Evolutionary conservation across 805 yeast species (phyloP).

Genomic region (Wickerhamiella kurtzmanii): DNA sequence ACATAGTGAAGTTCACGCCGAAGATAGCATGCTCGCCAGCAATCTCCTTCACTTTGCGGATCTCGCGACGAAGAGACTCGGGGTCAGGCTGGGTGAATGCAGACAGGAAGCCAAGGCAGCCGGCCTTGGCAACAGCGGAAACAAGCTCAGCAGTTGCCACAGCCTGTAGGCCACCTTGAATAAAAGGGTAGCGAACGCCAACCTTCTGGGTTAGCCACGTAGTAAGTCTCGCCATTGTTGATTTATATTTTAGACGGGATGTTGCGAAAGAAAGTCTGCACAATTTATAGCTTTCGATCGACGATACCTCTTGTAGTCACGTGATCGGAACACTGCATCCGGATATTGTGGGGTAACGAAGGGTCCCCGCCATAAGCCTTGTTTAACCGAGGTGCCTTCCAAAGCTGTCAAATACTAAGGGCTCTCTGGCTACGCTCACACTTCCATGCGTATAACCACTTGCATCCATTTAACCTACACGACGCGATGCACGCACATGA

Average conservation of each 20-base stretch:
- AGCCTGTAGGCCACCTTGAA: slow-evolving; percentile 24
- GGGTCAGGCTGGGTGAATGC: slow-evolving; percentile 23
- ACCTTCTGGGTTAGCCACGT: slow-evolving; percentile 25
- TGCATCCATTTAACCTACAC: too few species aligned
- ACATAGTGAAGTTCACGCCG: slow-evolving; percentile 25
- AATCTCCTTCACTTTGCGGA: slow-evolving; percentile 15
- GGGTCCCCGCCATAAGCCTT: too few species aligned
- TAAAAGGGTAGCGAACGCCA: slow-evolving; percentile 22
- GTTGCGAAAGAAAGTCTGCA: too few species aligned
- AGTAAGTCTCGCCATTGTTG: slow-evolving; percentile 7
- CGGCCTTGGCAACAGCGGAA: slow-evolving; percentile 26
- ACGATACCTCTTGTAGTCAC: too few species aligned
- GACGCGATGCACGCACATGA: too few species aligned
- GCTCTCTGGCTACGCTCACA: too few species aligned
- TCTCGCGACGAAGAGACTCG: slow-evolving; percentile 23
- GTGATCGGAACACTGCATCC: background rate
- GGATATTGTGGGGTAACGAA: background rate
- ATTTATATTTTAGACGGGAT: background rate
- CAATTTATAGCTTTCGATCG: too few species aligned
- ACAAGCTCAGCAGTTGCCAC: slow-evolving; percentile 23
- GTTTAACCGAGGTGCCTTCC: background rate
- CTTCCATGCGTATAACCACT: too few species aligned
- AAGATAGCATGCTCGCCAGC: slow-evolving; percentile 20
- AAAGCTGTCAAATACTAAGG: too few species aligned
- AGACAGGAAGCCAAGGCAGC: slow-evolving; percentile 22